Base-by-base conservation (phyloP, 192 early-diverging fungal species). In the Umbelopsis isabellina region DNA sequence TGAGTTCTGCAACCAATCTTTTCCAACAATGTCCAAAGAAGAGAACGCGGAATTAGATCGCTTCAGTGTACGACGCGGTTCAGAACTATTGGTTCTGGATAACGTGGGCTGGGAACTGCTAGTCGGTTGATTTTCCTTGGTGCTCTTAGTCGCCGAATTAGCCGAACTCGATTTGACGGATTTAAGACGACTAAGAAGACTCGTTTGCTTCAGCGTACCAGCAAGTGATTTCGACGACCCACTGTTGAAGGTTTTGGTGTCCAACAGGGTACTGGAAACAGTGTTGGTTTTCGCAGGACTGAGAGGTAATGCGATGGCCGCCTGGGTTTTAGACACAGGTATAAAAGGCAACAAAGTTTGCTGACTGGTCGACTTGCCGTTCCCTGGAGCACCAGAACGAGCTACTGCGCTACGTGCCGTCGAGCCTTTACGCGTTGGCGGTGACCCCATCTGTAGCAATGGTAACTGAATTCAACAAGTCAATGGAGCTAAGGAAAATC, bases 21-120 rank as follows among this genome's bases (percentile, higher is more conserved):
- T 50, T 41, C 66, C 66, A 21, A 52, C 72, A 8, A 22, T 61
- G 23, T 73, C 72, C 41, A 73, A 33, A 37, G 35, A 46, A 58
- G 66, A 51, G 4, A 50, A 27, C 2, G 49, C 71, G 10, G 64
- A 66, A 35, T 49, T 45, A 5, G 55, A 65, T 20, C 69, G 44
- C 20, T 52, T 72, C 20, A 65, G 47, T 7, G 55, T 22, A 37
- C 11, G 46, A 10, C 67, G 55, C 33, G 55, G 27, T 27, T 25
- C 55, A 61, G 55, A 35, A 4, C 27, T 35, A 8, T 12, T 27
- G 33, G 55, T n/a, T 2, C 18, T 10, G 18, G 27, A 25, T 35
- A 25, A 13, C 4, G 55, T 27, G 33, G 55, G 55, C 25, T 61
- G 55, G 8, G 55, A 61, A 18, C 55, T 61, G 55, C 55, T 61